Evolutionary conservation across 1,284 basidiomycete genomes (phyloP).

Genomic region (Pterulicium gracile): DNA sequence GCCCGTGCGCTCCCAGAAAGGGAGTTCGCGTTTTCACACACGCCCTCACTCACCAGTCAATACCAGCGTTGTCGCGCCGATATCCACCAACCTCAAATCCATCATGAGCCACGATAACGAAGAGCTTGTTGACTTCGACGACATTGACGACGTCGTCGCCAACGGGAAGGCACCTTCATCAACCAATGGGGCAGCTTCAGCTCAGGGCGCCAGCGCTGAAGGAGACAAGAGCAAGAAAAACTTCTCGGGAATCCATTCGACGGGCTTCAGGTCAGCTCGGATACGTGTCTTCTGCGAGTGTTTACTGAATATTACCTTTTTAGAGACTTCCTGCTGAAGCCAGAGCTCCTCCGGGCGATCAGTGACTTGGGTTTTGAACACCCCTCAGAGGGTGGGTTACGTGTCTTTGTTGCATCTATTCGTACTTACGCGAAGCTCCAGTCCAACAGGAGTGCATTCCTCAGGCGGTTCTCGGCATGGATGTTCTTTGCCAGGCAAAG

Average conservation of each 20-base stretch:
- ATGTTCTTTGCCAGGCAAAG: conserved; percentile 99
- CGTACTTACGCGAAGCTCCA: conserved; percentile 21
- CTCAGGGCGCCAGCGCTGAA: conserved; percentile 42
- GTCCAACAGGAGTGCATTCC: conserved; percentile 99
- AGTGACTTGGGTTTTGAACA: conserved; percentile 99
- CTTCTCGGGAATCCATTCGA: conserved; percentile 95
- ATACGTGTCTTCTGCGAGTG: conserved; percentile 2
- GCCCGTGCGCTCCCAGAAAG: conserved; percentile 1
- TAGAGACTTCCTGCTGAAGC: conserved; percentile 95
- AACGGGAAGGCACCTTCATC: conserved; percentile 43
- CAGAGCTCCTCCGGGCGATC: conserved; percentile 94
- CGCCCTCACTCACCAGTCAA: not conserved
- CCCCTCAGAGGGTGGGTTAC: conserved; percentile 85
- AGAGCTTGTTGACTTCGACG: conserved; percentile 89
- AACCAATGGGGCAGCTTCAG: conserved; percentile 39
- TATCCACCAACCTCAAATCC: not conserved
- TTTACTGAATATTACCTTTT: conserved; percentile 10
- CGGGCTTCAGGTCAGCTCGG: conserved; percentile 73
- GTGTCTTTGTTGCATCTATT: not conserved
- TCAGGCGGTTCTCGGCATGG: conserved; percentile 98
- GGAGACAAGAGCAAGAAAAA: conserved; percentile 92
- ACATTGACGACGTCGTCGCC: conserved; percentile 80
- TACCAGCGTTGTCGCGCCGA: not conserved
- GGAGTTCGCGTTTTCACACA: not conserved
- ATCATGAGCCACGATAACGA: conserved; percentile 74